Evolutionary conservation across 257 asterid genomes (phyloP).

Genomic region (Craterostigma plantagineum): DNA sequence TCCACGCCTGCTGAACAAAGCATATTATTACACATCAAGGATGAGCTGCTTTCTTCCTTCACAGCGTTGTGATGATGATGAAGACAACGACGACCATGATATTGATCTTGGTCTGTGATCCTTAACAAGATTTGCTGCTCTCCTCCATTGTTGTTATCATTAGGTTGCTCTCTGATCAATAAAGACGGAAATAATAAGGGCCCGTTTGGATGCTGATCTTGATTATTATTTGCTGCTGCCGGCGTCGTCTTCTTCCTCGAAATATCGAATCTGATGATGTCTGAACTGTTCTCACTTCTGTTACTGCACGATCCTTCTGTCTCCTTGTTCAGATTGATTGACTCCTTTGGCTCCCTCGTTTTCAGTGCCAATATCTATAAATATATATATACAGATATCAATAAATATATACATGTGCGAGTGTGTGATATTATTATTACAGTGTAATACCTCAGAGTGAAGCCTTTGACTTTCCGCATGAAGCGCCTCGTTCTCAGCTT

Average conservation of each 20-base stretch:
- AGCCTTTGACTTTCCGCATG: slow-evolving; percentile 31
- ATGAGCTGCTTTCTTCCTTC: slow-evolving; percentile 48
- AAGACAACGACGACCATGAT: slow-evolving; percentile 26
- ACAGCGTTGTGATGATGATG: slow-evolving; percentile 37
- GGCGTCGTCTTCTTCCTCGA: slow-evolving; percentile 50
- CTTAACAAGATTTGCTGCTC: not conserved
- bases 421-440: too few species aligned
- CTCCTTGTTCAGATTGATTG: slow-evolving; percentile 91
- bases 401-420: not conserved
- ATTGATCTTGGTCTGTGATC: slow-evolving; percentile 14
- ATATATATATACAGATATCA: not conserved
- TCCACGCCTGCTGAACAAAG: slow-evolving; percentile 69
- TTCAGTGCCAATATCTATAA: slow-evolving; percentile 76
- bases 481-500: slow-evolving; percentile 31
- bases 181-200: not conserved
- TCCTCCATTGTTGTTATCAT: too few species aligned
- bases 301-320: slow-evolving; percentile 90
- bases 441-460: slow-evolving; percentile 47
- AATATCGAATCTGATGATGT: slow-evolving; percentile 54
- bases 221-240: too few species aligned
- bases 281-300: slow-evolving; percentile 87
- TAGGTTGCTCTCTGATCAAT: not conserved
- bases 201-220: slow-evolving; percentile 2
- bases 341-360: slow-evolving; percentile 75
- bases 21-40: slow-evolving; percentile 79